Base-by-base conservation (phyloP, 306 rosid genomes). In the Castanea mollissima region DNA sequence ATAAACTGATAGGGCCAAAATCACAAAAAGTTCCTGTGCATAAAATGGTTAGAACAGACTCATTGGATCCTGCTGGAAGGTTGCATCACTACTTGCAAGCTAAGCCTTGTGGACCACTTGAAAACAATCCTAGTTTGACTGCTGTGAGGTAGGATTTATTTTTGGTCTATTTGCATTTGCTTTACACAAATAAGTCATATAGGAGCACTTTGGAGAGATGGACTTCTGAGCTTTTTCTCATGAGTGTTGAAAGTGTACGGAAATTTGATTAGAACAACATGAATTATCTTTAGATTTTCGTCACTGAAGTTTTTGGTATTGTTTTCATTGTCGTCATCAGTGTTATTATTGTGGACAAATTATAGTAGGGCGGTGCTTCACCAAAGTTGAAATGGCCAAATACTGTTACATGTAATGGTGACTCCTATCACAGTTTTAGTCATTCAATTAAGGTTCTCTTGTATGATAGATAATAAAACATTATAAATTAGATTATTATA, bases 31-130 rank as follows among this genome's bases (percentile, higher is more conserved):
- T 92, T 83, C 99, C 97, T 1, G 95, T 91, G 18, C 55, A 87
- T 75, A 92, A 94, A 85, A 88, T 94, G 88, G 93, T 94, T 46
- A 88, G 99, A 82, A 92, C 97, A 73, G 97, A 94, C 90, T 87
- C 97, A 81, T 78, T 79, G n/a, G 90, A 94, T 85, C 97, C 97
- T 54, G 90, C 82, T 62, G 99, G 99, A 78, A 88, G 99, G 88
- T 87, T 94, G 80, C 97, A 92, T 77, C 94, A 92, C 46, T 94
- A 90, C 81, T 59, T 88, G 86, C 93, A 88, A 83, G 74, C 78
- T 72, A 85, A 76, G 80, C 76, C 89, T 75, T 71, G 65, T 78
- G 85, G 84, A 81, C 82, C 75, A 69, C 80, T 81, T 38, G 92
- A 84, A 69, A 78, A 80, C 73, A 83, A 76, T 82, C 75, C 86